Evolutionary conservation across 116 monocot species (phyloP), one percentile per base, ranked within the genome.

Genomic region (Dioscorea cayenensis): DNA sequence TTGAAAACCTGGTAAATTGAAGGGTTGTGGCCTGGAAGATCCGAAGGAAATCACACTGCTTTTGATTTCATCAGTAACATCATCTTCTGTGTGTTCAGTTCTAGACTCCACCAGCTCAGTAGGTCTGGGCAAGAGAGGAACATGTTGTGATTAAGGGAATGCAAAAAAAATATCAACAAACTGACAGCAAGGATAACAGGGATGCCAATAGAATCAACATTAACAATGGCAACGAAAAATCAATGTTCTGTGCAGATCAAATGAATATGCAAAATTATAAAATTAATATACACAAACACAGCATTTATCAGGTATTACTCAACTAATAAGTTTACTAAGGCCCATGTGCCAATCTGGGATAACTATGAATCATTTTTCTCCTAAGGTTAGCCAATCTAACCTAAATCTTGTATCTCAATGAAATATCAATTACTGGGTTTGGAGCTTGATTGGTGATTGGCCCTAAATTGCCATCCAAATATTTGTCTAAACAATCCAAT

Each of bases 11-110:
- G 89, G 89, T 63, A 88, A 88, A 14, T 63, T 65, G 67, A 87
- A 88, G 18, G 78, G 64, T 5, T 79, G 85, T 0, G 28, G 28
- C 11, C 36, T 71, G 6, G 48, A 28, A 22, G 77, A 63, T 14
- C 64, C 82, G 49, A 77, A 59, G 61, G 75, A 60, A 25, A 59
- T 50, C 3, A 23, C 36, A 1, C 64, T 72, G 6, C 73, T 77
- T 35, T 66, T 78, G 66, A 86, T 62, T 77, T 86, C 84, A 51
- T 85, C 75, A 4, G 95, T 91, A 7, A 96, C 83, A 49, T 96
- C 92, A 28, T 92, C 85, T 78, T 92, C 90, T 7, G 88, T 90
- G 68, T 81, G 78, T 78, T 96, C 92, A 13, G 84, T 92, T 52
- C 79, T 85, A 0, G 92, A 92, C 74, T 90, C 88, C 73, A 96